phyloP scores from a whole-genome alignment of 148 eudicot genomes.

The Rhododendron vialii region DNA sequence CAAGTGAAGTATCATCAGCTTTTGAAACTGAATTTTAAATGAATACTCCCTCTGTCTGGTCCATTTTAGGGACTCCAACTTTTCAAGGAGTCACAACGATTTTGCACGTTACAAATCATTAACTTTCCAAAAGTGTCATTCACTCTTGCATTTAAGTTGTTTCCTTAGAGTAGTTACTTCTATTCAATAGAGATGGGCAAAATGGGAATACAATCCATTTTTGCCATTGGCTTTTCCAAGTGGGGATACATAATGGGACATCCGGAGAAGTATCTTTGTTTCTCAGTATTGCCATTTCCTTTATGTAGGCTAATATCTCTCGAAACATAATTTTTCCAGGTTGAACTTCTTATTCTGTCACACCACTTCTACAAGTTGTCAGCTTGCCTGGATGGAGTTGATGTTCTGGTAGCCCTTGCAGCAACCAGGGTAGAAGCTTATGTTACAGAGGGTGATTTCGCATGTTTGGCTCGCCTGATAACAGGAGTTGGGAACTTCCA shows the following conservation, averaged over 20 bases:
- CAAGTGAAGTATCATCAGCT: neutral
- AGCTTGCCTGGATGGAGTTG: slow-evolving; percentile 98
- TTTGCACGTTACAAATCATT: neutral
- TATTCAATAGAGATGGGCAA: neutral
- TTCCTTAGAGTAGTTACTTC: neutral
- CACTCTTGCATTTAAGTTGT: neutral
- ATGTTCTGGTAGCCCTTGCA: slow-evolving; percentile 98
- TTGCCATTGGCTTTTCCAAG: neutral
- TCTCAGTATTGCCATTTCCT: neutral
- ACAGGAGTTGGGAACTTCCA: slow-evolving; percentile 99
- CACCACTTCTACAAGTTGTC: slow-evolving; percentile 98
- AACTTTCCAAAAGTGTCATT: neutral
- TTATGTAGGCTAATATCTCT: slow-evolving; percentile 15
- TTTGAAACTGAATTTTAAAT: neutral
- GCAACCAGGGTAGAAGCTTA: slow-evolving; percentile 97
- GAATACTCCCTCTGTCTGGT: neutral
- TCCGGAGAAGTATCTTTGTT: neutral
- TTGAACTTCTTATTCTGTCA: slow-evolving; percentile 95
- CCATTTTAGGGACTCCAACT: neutral
- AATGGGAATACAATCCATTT: neutral
- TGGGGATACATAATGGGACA: neutral
- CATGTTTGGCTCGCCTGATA: slow-evolving; percentile 92
- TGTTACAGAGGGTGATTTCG: slow-evolving; percentile 87
- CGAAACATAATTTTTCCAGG: slow-evolving; percentile 47
- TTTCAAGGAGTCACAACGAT: neutral